Evolutionary conservation across 345 rosid species (phyloP), one percentile per base, ranked within the genome.

Genomic region (Syzygium jambos): DNA sequence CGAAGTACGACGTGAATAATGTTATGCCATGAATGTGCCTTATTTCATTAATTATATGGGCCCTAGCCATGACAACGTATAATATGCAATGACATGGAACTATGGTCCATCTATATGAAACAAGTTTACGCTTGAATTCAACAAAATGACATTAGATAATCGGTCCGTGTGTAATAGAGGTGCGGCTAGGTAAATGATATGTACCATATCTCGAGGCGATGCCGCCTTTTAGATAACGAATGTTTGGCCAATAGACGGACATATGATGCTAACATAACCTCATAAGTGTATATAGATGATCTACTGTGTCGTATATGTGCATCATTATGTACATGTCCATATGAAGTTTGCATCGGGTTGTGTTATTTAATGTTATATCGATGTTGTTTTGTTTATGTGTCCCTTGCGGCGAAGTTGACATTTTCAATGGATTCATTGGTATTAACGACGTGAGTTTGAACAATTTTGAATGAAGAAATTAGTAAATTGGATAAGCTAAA

Each of bases 371-470:
- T 59, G 3, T 59, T 59, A 59, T 11, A 11, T 1, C 0, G 1
- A 59, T 0, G 0, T 0, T 27, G 3, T 43, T 59, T 27, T 5
- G 27, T 59, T 59, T 59, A 27, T 25, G 11, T 11, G 5, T 27
- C 1, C 27, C 1, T 0, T 57, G 27, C 3, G 27, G 16, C 11
- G 65, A 59, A 59, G 7, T 0, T 0, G 7, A 11, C 30, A 5
- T 1, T 59, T 59, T 59, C 27, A 11, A 27, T 2, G 5, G 7
- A 27, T 59, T 59, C 0, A 0, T 13, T 59, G 25, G 27, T 59
- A 25, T 59, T 27, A 1, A 27, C 27, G 27, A 25, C 29, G 7
- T 59, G 1, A 0, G 65, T 59, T 0, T 0, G 3, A 59, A 27
- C 27, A 59, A 59, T 11, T 25, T 59, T 25, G 30, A 14, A 59